Percentiles rank a stretch among this genome's conserved stretches.
Evolutionary conservation across 371 early-diverging fungal genomes (phyloP).

Genomic region (Mucor lusitanicus): DNA sequence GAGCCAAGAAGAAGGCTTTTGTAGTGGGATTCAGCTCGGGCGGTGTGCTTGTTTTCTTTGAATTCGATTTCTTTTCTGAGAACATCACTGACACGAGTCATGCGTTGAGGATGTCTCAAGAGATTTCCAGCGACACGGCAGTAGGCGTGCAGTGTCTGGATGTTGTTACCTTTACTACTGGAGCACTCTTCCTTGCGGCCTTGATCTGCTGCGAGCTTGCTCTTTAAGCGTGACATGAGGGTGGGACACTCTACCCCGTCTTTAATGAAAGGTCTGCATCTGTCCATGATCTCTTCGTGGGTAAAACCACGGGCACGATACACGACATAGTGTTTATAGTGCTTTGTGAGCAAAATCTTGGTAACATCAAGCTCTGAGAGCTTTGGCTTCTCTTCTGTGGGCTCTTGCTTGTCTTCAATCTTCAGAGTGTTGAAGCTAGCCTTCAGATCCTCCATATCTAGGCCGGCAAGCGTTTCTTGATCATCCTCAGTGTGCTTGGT

Average conservation of each 20-base stretch:
- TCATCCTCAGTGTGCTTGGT: not conserved
- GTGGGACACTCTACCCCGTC: not conserved
- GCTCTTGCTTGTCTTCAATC: not conserved
- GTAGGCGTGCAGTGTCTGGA: constrained; percentile 16
- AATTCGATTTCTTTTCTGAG: constrained; percentile 9
- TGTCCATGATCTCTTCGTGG: constrained; percentile 5
- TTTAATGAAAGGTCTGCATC: not conserved
- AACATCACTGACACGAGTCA: constrained; percentile 14
- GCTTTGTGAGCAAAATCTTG: not conserved
- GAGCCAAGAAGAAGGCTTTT: not conserved
- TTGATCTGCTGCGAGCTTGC: not conserved
- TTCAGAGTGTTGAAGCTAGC: not conserved
- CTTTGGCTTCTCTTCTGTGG: not conserved
- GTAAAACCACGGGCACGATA: constrained; percentile 11
- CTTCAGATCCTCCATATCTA: not conserved
- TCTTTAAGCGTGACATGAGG: not conserved
- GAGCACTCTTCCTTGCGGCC: not conserved
- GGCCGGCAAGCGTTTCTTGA: not conserved
- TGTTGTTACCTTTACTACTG: not conserved
- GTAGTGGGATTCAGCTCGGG: not conserved
- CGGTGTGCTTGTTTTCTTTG: not conserved
- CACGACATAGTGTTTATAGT: not conserved
- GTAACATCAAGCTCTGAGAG: constrained; percentile 1
- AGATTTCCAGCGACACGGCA: constrained; percentile 22
- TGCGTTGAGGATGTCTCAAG: constrained; percentile 23